Evolutionary conservation across 257 asterid genomes (phyloP).

Genomic region (Solanum medicagineum): DNA sequence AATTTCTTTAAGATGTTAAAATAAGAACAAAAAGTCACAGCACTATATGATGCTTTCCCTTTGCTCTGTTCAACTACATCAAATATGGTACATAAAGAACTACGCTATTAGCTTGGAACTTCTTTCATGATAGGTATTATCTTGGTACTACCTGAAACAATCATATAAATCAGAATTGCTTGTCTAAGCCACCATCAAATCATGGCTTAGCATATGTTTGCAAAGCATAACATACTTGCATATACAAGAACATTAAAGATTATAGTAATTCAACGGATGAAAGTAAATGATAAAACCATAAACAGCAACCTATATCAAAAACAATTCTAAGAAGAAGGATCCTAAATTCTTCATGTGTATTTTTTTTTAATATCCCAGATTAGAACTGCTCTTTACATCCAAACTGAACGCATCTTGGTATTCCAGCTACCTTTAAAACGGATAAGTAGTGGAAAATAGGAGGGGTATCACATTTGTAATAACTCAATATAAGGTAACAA

Average conservation of each 20-base stretch:
- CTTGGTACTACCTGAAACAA: background rate
- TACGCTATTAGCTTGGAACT: background rate
- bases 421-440: background rate
- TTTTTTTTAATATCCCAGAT: background rate
- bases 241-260: background rate
- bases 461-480: background rate
- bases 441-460: background rate
- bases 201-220: background rate
- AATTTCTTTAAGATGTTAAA: background rate
- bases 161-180: background rate
- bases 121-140: background rate
- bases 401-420: background rate
- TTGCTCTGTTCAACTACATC: background rate
- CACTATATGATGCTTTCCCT: background rate
- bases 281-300: background rate
- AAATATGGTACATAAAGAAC: background rate
- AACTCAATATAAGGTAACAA: background rate
- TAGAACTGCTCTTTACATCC: background rate
- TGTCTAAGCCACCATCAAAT: background rate
- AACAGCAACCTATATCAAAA: background rate
- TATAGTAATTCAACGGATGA: background rate
- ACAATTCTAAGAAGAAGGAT: background rate
- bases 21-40: background rate
- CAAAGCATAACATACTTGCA: background rate
- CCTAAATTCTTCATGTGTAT: background rate